phyloP scores from a whole-genome alignment of 805 yeast genomes.

The Spathaspora boniae region DNA sequence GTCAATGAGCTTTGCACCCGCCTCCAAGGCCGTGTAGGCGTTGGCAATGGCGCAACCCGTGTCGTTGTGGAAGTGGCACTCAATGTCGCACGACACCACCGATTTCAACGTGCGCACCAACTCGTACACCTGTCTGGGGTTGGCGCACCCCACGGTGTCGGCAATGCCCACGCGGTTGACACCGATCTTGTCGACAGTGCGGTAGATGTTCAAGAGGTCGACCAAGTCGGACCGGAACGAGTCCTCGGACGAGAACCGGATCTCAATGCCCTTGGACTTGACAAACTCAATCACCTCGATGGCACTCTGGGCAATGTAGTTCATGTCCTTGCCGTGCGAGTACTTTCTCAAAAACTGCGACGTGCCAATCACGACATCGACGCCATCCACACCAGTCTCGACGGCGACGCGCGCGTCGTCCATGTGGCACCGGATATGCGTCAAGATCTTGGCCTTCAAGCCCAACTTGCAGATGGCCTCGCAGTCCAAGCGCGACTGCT shows the following conservation, averaged over 20 bases:
- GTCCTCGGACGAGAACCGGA: constrained; percentile 57
- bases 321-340: constrained; percentile 61
- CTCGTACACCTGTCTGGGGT: constrained; percentile 61
- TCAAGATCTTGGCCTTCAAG: constrained; percentile 53
- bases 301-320: constrained; percentile 53
- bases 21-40: constrained; percentile 61
- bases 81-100: constrained; percentile 57
- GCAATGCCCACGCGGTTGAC: constrained; percentile 63
- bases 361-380: constrained; percentile 59
- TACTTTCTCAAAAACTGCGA: constrained; percentile 55
- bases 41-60: constrained; percentile 64
- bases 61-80: constrained; percentile 61
- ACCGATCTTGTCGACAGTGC: constrained; percentile 60
- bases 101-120: constrained; percentile 55
- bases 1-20: constrained; percentile 58
- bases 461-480: constrained; percentile 60
- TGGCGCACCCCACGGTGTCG: constrained; percentile 62
- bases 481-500: constrained; percentile 54
- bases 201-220: constrained; percentile 54
- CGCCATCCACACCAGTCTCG: constrained; percentile 63
- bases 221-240: constrained; percentile 60
- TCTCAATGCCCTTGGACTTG: constrained; percentile 57
- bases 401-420: constrained; percentile 59
- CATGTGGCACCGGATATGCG: constrained; percentile 62
- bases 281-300: constrained; percentile 58